Percentiles rank a stretch among this genome's conserved stretches.
Evolutionary conservation across 148 eudicot genomes (phyloP).

Genomic region (Camellia lanceoleosa): DNA sequence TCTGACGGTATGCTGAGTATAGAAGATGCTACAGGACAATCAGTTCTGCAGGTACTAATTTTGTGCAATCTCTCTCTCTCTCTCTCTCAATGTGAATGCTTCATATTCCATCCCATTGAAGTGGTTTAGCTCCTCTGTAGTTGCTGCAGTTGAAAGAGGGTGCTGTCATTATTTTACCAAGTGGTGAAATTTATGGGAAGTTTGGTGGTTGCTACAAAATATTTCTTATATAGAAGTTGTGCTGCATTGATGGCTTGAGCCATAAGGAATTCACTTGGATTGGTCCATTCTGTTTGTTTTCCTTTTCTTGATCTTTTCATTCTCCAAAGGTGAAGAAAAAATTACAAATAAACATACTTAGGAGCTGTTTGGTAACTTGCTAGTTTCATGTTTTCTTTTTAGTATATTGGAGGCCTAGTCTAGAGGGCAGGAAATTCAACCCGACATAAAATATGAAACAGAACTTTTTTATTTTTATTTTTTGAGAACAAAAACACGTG

Average conservation of each 20-base stretch:
- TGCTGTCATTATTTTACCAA: neutral
- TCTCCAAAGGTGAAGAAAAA: neutral
- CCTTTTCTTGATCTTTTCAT: neutral
- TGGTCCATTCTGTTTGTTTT: neutral
- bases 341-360: neutral
- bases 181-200: too few species aligned
- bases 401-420: too few species aligned
- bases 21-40: conserved; percentile 69
- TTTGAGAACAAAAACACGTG: too few species aligned
- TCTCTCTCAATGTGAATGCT: neutral
- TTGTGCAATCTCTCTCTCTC: neutral
- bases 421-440: too few species aligned
- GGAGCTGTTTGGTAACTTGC: too few species aligned
- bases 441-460: too few species aligned
- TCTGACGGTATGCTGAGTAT: conserved; percentile 78
- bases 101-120: neutral
- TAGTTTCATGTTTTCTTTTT: too few species aligned
- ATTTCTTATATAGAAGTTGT: too few species aligned
- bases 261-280: neutral
- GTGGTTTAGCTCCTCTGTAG: conserved; percentile 3
- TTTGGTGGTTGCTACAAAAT: too few species aligned
- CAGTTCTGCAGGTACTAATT: conserved; percentile 73
- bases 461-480: too few species aligned
- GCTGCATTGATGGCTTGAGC: neutral
- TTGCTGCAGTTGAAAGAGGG: neutral